Base-by-base conservation (phyloP, 139 green algal genomes). In the Desmodesmus armatus region DNA sequence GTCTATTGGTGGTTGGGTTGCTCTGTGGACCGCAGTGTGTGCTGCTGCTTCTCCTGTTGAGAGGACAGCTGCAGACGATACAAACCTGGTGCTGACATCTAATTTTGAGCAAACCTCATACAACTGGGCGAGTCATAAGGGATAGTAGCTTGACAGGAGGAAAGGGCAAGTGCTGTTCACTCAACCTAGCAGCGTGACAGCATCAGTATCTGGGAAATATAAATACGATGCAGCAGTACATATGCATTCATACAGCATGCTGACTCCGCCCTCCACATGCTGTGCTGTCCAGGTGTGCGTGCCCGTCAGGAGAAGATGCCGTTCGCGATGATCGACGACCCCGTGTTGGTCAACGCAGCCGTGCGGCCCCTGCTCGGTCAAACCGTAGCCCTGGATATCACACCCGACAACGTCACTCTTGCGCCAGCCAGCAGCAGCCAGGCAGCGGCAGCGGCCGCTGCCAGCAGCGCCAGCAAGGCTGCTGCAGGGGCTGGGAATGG, bases 291-390 rank as follows among this genome's bases (percentile, higher is more conserved):
- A 93, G 90, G 92, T 21, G 96, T 99, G 78, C 89, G 97, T 9
- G 95, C 97, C 0, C 81, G 97, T 11, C 97, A 99, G 91, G 97
- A 99, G 89, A 90, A 93, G 37, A 88, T 97, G 53, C 87, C 92
- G 1, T 97, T 98, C 89, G 92, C 91, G 17, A 95, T 91, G 0
- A 94, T 92, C 41, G 94, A 97, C 27, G 94, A 98, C 43, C 85
- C 86, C 0, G 88, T 91, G 11, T 87, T 85, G 0, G 41, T 96
- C 29, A 53, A 80, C 3, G 49, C 63, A 5, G 67, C 80, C 21
- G 84, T 96, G 3, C 25, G 78, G 35, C 91, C 91, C 9, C 87
- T 95, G 5, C 21, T 94, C 15, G 91, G 93, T 41, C 89, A 91
- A 75, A 71, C 65, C 2, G 91, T 95, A 23, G 63, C 37, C 29